Conservation (phyloP, 345 rosid genomes). For the Eucalyptus marginata region DNA sequence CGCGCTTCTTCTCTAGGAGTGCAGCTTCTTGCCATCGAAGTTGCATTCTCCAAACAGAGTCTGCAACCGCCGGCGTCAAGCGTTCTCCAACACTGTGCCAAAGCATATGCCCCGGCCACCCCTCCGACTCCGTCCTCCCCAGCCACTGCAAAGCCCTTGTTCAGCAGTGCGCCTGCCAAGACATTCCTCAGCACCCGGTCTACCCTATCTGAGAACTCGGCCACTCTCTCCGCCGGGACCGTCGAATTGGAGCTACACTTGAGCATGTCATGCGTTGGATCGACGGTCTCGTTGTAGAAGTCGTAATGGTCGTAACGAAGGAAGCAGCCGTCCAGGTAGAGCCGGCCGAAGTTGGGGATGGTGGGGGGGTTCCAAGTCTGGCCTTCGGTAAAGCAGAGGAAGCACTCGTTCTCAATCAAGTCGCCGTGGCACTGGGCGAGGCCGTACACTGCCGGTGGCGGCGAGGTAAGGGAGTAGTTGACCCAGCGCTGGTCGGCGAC, state of each 20-base stretch:
- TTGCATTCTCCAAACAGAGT: slow-evolving; percentile 37
- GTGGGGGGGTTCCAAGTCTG: slow-evolving; percentile 10
- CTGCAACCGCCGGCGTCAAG: slow-evolving; percentile 25
- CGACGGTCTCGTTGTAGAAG: slow-evolving; percentile 33
- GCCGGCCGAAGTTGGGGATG: slow-evolving; percentile 29
- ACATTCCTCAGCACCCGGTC: slow-evolving; percentile 21
- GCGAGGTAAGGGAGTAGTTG: background rate
- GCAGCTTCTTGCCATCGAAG: slow-evolving; percentile 26
- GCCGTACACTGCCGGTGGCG: slow-evolving; percentile 12
- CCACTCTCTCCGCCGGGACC: background rate
- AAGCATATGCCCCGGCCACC: slow-evolving; percentile 16
- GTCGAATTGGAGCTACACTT: slow-evolving; percentile 4
- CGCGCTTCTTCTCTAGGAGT: slow-evolving; percentile 29
- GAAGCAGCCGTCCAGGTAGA: slow-evolving; percentile 58
- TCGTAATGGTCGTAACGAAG: slow-evolving; percentile 35
- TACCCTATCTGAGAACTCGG: slow-evolving; percentile 9
- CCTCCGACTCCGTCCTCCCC: slow-evolving; percentile 8
- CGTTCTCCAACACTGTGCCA: slow-evolving; percentile 74
- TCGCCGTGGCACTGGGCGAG: slow-evolving; percentile 37
- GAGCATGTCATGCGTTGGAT: slow-evolving; percentile 8
- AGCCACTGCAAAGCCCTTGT: slow-evolving; percentile 26
- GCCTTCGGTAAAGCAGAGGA: slow-evolving; percentile 21
- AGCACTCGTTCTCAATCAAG: slow-evolving; percentile 24
- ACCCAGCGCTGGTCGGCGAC: background rate
- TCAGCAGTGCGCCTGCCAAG: slow-evolving; percentile 16